Evolutionary conservation across 2,329 filamentous ascomycete species (phyloP).

Genomic region (Rhinocladiella mackenziei): DNA sequence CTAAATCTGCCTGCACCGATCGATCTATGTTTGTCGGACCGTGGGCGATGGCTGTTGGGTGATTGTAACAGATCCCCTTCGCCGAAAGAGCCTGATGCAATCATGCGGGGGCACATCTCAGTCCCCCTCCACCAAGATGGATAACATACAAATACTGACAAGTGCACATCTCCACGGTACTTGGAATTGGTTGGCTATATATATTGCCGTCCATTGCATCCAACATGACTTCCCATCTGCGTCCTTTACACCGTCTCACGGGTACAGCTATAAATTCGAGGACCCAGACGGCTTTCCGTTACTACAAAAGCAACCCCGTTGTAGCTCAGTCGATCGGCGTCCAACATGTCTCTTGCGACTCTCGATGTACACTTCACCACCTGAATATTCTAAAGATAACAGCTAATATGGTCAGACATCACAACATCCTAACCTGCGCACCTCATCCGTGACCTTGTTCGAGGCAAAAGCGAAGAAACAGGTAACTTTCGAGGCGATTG

Average conservation of each 20-base stretch:
- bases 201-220: conserved; percentile 10
- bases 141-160: conserved; percentile 15
- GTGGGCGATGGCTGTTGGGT: no score
- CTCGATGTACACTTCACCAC: conserved; percentile 36
- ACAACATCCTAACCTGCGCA: conserved; percentile 65
- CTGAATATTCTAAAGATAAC: conserved; percentile 26
- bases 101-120: conserved; percentile 17
- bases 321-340: conserved; percentile 10
- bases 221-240: conserved; percentile 17
- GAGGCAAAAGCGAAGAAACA: conserved; percentile 71
- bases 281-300: conserved; percentile 3
- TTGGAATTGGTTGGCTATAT: conserved; percentile 12
- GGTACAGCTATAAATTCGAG: conserved; percentile 13
- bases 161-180: conserved; percentile 20
- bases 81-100: conserved; percentile 1
- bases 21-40: no score
- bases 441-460: conserved; percentile 70
- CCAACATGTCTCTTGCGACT: conserved; percentile 43
- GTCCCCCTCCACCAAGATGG: conserved; percentile 14
- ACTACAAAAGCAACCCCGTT: conserved; percentile 5
- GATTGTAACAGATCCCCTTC: no score
- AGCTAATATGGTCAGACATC: conserved; percentile 50
- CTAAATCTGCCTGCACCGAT: no score
- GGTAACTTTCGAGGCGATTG: conserved; percentile 76
- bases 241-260: conserved; percentile 15